Conservation (phyloP, 2,329 filamentous ascomycete genomes). For the Fusarium illudens region DNA sequence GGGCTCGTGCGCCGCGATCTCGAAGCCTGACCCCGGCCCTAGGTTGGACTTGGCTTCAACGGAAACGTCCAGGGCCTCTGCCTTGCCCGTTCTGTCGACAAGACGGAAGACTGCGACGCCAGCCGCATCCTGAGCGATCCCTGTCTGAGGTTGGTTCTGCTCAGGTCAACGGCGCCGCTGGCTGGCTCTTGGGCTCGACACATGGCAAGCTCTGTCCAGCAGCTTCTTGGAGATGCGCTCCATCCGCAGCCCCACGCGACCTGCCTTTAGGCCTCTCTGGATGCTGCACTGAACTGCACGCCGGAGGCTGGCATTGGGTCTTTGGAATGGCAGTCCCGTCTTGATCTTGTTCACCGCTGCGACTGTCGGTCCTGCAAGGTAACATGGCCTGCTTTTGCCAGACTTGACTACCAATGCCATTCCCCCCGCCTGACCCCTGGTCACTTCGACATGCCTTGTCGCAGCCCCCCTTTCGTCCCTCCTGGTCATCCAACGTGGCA, state of each 20-base stretch:
- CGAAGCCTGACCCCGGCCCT: conserved; percentile 21
- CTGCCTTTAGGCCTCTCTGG: neutral
- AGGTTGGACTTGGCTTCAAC: conserved; percentile 24
- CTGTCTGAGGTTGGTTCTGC: conserved; percentile 29
- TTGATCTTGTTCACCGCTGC: conserved; percentile 32
- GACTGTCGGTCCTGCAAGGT: conserved; percentile 29
- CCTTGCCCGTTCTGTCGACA: conserved; percentile 21
- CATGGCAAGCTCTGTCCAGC: conserved; percentile 17
- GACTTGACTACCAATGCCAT: conserved; percentile 17
- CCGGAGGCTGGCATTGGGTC: neutral
- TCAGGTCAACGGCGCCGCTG: conserved; percentile 22
- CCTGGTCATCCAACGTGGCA: conserved; percentile 43
- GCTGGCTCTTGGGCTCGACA: conserved; percentile 29
- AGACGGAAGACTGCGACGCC: conserved; percentile 24
- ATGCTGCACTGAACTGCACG: conserved; percentile 1
- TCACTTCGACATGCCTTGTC: conserved; percentile 32
- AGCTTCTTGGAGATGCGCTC: neutral
- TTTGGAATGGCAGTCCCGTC: conserved; percentile 8
- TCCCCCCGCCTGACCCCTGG: conserved; percentile 35
- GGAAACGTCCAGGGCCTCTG: conserved; percentile 33
- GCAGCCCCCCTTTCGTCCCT: conserved; percentile 33
- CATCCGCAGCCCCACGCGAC: conserved; percentile 14
- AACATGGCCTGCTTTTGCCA: conserved; percentile 21
- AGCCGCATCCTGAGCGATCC: conserved; percentile 20
- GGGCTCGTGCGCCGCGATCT: conserved; percentile 35